Conservation (phyloP, 2,329 filamentous ascomycete genomes). For the Hymenoscyphus scutula region DNA sequence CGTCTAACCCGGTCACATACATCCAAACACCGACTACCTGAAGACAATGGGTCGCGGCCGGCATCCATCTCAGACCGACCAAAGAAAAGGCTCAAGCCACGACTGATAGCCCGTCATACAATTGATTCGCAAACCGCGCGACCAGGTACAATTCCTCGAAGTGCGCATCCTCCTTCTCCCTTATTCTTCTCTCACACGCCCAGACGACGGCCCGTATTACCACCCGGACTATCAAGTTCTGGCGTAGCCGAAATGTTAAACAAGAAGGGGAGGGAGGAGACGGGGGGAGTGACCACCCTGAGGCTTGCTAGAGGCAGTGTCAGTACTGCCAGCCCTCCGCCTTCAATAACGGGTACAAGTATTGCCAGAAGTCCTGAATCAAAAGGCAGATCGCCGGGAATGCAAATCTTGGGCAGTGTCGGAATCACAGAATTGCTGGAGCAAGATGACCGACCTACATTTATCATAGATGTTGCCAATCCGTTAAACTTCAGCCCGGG, state of each 20-base stretch:
- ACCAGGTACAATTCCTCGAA: constrained; percentile 11
- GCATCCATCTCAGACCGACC: constrained; percentile 27
- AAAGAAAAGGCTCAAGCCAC: constrained; percentile 30
- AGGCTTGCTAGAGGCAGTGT: constrained; percentile 55
- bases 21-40: constrained; percentile 28
- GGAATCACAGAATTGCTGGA: constrained; percentile 72
- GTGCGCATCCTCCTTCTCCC: constrained; percentile 42
- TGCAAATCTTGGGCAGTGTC: constrained; percentile 60
- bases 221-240: constrained; percentile 32
- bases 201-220: constrained; percentile 44
- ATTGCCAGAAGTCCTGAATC: constrained; percentile 52
- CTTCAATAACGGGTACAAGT: constrained; percentile 41
- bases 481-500: constrained; percentile 49
- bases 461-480: constrained; percentile 68
- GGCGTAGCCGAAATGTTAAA: constrained; percentile 29
- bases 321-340: constrained; percentile 47
- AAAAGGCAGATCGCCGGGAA: constrained; percentile 44
- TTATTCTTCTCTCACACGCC: constrained; percentile 51
- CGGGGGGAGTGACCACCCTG: constrained; percentile 47
- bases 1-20: constrained; percentile 17
- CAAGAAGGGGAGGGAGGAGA: constrained; percentile 26
- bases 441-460: constrained; percentile 72
- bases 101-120: constrained; percentile 37
- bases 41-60: constrained; percentile 19
- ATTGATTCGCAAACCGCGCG: constrained; percentile 33